Conservation (phyloP, 805 yeast species). For the Cyberlindnera veronae region DNA sequence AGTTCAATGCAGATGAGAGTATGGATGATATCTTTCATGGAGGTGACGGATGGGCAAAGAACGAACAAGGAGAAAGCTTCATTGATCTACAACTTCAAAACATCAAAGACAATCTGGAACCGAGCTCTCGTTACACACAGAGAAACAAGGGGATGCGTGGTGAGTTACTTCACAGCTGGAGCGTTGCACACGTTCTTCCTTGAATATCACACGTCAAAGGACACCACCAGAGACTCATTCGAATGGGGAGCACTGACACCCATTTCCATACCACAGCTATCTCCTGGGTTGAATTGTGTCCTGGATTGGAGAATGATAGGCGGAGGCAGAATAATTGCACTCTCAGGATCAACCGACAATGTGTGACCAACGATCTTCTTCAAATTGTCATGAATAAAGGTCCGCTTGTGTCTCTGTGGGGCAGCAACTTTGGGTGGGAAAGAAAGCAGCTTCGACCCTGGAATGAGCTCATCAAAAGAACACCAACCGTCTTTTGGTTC, state of each 20-base stretch:
- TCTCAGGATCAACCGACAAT: neutral
- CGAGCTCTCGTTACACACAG: neutral
- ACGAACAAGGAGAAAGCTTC: conserved; percentile 41
- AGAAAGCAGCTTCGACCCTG: no score
- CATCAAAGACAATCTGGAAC: neutral
- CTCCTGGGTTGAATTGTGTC: neutral
- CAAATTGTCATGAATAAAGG: conserved; percentile 6
- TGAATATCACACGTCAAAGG: neutral
- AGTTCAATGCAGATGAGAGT: conserved; percentile 66
- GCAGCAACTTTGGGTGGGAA: neutral
- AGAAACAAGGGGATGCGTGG: conserved; percentile 32
- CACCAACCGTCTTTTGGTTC: conserved; percentile 2
- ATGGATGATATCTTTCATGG: conserved; percentile 72
- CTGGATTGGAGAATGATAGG: neutral
- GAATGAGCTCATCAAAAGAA: neutral
- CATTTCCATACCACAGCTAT: no score
- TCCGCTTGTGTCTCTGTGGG: neutral
- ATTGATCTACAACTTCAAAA: conserved; percentile 32
- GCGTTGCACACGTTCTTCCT: conserved; percentile 16
- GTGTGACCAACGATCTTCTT: conserved; percentile 6
- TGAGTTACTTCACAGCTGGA: conserved; percentile 44
- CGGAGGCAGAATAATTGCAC: neutral
- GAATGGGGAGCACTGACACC: no score
- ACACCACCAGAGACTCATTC: no score
- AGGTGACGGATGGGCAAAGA: conserved; percentile 63